Evolutionary conservation across 257 asterid species (phyloP), one percentile per base, ranked within the genome.

Genomic region (Cinchona pubescens): DNA sequence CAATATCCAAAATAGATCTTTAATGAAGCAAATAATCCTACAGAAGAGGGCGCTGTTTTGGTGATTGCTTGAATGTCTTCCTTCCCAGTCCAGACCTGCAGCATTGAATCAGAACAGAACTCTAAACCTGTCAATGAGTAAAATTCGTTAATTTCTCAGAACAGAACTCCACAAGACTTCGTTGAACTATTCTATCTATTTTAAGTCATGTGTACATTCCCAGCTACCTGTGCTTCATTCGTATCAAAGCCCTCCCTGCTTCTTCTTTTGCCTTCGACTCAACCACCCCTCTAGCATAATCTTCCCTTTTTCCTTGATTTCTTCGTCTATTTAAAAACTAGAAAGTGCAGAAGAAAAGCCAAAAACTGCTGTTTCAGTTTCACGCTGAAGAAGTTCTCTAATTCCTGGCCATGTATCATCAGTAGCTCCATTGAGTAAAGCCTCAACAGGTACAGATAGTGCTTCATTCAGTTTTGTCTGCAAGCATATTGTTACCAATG

Each of bases 61-160:
- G 98, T 93, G 82, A 93, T 91, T 51, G 97, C 93, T 78, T 92
- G 92, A 79, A 91, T 90, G 80, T 93, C 97, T 86, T 93, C 97
- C 85, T 93, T 93, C 69, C 96, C 96, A 2, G 97, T 91, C 96
- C 97, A 91, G 76, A 93, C 88, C 45, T 96, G 91, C 29, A 97
- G 97, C 90, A 91, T 87, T 55, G 96, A 91, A 74, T 91, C 96
- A 59, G 97, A 75, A 81, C 91, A 74, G 83, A n/a, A n/a, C n/a
- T n/a, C n/a, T n/a, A n/a, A 93, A 91, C 88, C 98, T 91, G 91
- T 77, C 65, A 75, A 80, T 37, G 72, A 75, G 14, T 25, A 48
- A n/a, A n/a, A 60, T 48, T 21, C 4, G 34, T 51, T 4, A 69
- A 29, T 34, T 75, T 51, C 34, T 42, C 29, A 5, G 13, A 67